Evolutionary conservation across 345 rosid species (phyloP).

Genomic region (Eutrema heterophyllum): DNA sequence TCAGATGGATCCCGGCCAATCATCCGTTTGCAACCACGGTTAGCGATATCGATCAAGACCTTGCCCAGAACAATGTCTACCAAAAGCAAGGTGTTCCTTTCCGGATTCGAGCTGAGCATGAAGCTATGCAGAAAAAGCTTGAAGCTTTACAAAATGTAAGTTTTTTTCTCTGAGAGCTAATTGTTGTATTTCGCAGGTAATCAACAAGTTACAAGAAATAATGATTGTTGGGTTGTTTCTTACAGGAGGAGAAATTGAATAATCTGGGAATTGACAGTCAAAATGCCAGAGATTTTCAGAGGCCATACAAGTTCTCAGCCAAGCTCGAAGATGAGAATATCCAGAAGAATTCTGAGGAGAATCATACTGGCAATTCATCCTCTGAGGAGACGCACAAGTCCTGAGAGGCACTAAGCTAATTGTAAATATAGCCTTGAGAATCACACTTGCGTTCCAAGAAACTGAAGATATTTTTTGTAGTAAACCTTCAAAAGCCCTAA

Average conservation of each 20-base stretch:
- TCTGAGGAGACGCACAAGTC: conserved; percentile 52
- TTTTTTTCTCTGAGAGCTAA: background rate
- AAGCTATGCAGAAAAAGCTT: conserved; percentile 80
- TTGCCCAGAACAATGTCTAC: conserved; percentile 88
- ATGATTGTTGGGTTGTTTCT: background rate
- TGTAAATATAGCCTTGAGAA: conserved; percentile 19
- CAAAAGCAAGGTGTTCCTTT: conserved; percentile 93
- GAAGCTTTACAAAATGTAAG: conserved; percentile 77
- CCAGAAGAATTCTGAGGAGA: conserved; percentile 37
- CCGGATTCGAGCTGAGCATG: conserved; percentile 90
- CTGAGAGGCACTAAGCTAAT: conserved; percentile 14
- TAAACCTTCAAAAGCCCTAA: background rate
- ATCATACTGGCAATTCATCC: conserved; percentile 37
- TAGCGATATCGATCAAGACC: conserved; percentile 77
- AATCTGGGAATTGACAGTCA: conserved; percentile 56
- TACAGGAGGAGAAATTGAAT: conserved; percentile 86
- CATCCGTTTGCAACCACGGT: conserved; percentile 95
- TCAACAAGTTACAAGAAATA: background rate
- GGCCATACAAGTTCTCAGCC: conserved; percentile 55
- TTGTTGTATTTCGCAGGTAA: background rate
- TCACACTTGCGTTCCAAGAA: conserved; percentile 20
- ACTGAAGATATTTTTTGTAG: conserved; percentile 4
- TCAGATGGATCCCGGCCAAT: conserved; percentile 98
- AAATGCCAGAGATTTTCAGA: conserved; percentile 68
- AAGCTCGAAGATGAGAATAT: conserved; percentile 35